Percentiles rank a stretch among this genome's conserved stretches.
Evolutionary conservation across 352 stramenopile species (phyloP).

Genomic region (Phytophthora foliorum): DNA sequence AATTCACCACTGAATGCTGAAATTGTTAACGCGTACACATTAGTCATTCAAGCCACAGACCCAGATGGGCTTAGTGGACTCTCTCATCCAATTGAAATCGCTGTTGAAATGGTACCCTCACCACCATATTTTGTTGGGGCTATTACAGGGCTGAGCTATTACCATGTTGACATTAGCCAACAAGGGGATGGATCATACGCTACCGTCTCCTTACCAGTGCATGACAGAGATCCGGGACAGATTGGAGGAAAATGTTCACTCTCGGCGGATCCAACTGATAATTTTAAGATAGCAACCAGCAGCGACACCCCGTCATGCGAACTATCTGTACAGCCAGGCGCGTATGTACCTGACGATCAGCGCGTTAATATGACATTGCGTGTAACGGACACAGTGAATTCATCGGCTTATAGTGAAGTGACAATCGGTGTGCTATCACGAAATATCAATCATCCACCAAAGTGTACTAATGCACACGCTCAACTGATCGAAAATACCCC

Average conservation of each 20-base stretch:
- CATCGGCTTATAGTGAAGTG: constrained; percentile 50
- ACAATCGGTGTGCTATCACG: constrained; percentile 53
- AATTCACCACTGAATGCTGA: constrained; percentile 45
- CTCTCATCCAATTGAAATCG: constrained; percentile 50
- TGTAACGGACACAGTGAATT: constrained; percentile 49
- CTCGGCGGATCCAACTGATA: constrained; percentile 25
- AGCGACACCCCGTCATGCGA: constrained; percentile 28
- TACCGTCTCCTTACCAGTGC: constrained; percentile 47
- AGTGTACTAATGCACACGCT: constrained; percentile 34
- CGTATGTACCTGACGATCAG: constrained; percentile 26
- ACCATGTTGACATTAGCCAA: constrained; percentile 58
- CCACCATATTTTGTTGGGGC: constrained; percentile 62
- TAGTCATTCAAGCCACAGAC: constrained; percentile 59
- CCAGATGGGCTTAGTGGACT: constrained; percentile 44
- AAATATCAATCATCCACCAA: constrained; percentile 59
- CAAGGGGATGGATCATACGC: constrained; percentile 55
- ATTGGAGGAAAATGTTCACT: constrained; percentile 56
- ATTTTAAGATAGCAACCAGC: constrained; percentile 43
- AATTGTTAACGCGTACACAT: constrained; percentile 40
- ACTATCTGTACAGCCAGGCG: constrained; percentile 20
- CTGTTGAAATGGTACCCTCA: constrained; percentile 49
- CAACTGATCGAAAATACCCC: constrained; percentile 61
- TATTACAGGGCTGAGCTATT: constrained; percentile 33
- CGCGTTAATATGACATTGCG: constrained; percentile 27
- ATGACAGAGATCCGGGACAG: constrained; percentile 58